Evolutionary conservation across 1,284 basidiomycete genomes (phyloP), one percentile per base, ranked within the genome.

Genomic region (Ganoderma lingzhi): DNA sequence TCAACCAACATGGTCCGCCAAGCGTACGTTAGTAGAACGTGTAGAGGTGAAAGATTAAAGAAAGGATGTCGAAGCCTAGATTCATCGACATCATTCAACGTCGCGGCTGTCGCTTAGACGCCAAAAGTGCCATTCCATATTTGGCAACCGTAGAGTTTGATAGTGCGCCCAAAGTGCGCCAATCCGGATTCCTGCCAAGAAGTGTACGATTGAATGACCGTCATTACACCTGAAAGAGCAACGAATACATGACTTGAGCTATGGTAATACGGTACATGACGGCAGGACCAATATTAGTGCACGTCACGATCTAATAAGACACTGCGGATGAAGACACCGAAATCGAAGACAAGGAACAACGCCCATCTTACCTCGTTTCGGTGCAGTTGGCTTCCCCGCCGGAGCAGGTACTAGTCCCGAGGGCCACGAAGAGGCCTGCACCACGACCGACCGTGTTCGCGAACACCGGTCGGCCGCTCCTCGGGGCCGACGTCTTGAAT

Each of bases 361-460:
- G 48, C 10, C 1, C 1, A 28, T 51, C 23, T 28, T 5, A 23
- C 35, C 37, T 39, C 8, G 10, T 32, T 65, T 65, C 58, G 64
- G 64, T 58, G 64, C 64, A 65, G 64, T 65, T 65, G 37, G 64
- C 56, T 65, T 65, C 64, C 64, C 64, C 32, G 64, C 64, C 2
- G 6, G 59, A 60, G 64, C 58, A 53, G 58, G 64, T 65, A 65
- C 64, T 65, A 65, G 58, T 65, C 64, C 64, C 64, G 58, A 65
- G 64, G 64, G 64, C 64, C 64, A 51, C 64, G 64, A 51, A 65
- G 64, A 65, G 64, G 64, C 64, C 64, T 61, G 64, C 64, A 58
- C 64, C 64, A 60, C 56, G 64, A 65, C 15, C 64, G 30, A 41
- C 64, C 35, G 23, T 30, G 45, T 41, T 14, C 41, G 12, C 9